These are phyloP conservation scores for Geotrichum fermentans DNA, from an alignment of 1,139 yeast genomes.

Conservation along the genomic window DNA sequence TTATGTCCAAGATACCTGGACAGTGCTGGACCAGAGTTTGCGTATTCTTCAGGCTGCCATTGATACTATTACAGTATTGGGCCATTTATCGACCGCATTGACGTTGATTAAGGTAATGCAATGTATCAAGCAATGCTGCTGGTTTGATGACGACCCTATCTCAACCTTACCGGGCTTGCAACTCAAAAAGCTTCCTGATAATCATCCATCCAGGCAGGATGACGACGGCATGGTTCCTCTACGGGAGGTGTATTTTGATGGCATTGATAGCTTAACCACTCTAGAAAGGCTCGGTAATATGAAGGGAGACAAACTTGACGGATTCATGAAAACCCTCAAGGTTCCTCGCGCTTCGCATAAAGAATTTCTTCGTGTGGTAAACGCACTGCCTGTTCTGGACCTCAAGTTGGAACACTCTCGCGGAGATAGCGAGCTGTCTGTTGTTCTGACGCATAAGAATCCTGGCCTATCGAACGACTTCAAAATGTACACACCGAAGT, in stretches of 20 bases:
- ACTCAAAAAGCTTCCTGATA: constrained; percentile 27
- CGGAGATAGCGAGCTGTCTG: constrained; percentile 36
- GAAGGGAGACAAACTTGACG: constrained; percentile 19
- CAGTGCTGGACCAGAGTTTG: constrained; percentile 87
- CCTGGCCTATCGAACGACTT: constrained; percentile 53
- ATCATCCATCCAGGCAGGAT: constrained; percentile 30
- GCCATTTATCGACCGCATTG: constrained; percentile 58
- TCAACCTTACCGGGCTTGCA: constrained; percentile 66
- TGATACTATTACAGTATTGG: constrained; percentile 84
- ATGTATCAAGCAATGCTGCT: constrained; percentile 79
- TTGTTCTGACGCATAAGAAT: constrained; percentile 50
- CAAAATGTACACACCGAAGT: constrained; percentile 69
- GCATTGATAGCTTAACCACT: constrained; percentile 14
- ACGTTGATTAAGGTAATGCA: constrained; percentile 69
- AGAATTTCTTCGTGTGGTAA: constrained; percentile 41
- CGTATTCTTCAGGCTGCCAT: constrained; percentile 91
- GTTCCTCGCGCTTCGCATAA: constrained; percentile 36
- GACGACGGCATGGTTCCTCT: constrained; percentile 27
- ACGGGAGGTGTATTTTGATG: constrained; percentile 17
- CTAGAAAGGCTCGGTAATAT: constrained; percentile 22
- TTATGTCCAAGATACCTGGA: constrained; percentile 87
- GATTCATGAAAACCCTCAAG: constrained; percentile 39
- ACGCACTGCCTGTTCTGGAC: constrained; percentile 47
- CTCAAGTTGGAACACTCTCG: constrained; percentile 32
- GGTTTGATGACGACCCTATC: constrained; percentile 77